phyloP scores from a whole-genome alignment of 805 yeast genomes.

The Kodamaea leandrae region DNA sequence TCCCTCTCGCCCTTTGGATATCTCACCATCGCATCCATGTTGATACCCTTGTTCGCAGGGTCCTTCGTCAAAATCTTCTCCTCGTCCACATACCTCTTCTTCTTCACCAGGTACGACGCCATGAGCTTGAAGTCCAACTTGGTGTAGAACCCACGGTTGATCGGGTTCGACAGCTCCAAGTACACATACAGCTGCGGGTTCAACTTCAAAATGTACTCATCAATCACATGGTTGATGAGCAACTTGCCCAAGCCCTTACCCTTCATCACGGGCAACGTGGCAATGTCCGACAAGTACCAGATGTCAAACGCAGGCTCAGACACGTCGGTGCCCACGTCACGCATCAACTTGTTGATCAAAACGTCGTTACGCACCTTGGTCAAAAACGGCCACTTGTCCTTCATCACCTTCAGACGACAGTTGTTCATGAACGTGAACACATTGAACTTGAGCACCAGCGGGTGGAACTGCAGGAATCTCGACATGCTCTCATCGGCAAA shows the following conservation, averaged over 20 bases:
- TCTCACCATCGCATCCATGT: constrained; percentile 18
- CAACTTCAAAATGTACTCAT: constrained; percentile 38
- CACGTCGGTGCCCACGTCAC: constrained; percentile 24
- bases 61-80: constrained; percentile 11
- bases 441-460: constrained; percentile 34
- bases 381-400: constrained; percentile 49
- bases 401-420: constrained; percentile 49
- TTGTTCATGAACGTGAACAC: constrained; percentile 38
- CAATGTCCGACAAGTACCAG: constrained; percentile 61
- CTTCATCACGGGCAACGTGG: constrained; percentile 55
- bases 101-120: constrained; percentile 31
- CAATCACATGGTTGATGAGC: constrained; percentile 49
- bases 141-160: constrained; percentile 51
- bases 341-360: constrained; percentile 33
- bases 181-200: constrained; percentile 33
- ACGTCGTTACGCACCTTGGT: constrained; percentile 43
- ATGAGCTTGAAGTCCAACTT: constrained; percentile 48
- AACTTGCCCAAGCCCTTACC: constrained; percentile 58
- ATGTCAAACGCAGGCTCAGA: constrained; percentile 23
- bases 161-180: constrained; percentile 56
- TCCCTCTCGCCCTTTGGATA: not conserved
- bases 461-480: constrained; percentile 26
- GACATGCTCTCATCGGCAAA: constrained; percentile 21
- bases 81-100: constrained; percentile 21
- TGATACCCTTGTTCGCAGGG: constrained; percentile 14